Percentiles rank a stretch among this genome's conserved stretches.
Evolutionary conservation across 73 alveolate species (phyloP).

Genomic region (Uronychia binucleata): DNA sequence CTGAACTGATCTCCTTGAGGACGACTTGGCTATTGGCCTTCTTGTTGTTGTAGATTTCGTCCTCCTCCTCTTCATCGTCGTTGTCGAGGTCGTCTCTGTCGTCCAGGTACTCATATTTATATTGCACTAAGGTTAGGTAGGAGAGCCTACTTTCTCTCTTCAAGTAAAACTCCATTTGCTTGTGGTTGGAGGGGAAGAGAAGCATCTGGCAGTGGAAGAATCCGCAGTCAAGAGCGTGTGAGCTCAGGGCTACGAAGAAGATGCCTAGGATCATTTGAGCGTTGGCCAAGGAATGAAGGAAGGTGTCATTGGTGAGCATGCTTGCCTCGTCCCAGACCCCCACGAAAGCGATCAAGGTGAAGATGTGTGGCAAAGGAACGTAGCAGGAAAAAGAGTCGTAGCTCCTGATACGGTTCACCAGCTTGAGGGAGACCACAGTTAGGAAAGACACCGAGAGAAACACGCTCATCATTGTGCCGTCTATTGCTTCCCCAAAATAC

Average conservation of each 20-base stretch:
- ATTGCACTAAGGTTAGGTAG: background rate
- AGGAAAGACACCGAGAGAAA: background rate
- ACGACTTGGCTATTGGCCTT: background rate
- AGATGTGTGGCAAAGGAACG: background rate
- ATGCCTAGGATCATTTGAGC: background rate
- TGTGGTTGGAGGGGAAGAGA: background rate
- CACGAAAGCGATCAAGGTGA: background rate
- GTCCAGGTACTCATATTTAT: slow-evolving; percentile 12
- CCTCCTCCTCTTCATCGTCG: slow-evolving; percentile 4
- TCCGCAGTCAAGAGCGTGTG: background rate
- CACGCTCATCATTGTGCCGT: background rate
- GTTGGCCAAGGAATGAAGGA: background rate
- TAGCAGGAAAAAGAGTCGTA: background rate
- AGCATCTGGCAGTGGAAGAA: background rate
- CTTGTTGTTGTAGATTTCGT: background rate
- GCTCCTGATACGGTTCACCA: background rate
- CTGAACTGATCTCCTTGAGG: background rate
- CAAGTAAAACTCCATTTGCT: background rate
- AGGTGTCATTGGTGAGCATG: background rate
- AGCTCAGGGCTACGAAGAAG: background rate
- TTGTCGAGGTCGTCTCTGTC: slow-evolving; percentile 9
- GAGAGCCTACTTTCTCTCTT: background rate
- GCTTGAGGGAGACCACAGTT: background rate
- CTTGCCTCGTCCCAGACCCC: background rate
- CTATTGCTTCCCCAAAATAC: background rate